Base-by-base conservation (phyloP, 768 basidiomycete species). In the Phylloporus sp. region DNA sequence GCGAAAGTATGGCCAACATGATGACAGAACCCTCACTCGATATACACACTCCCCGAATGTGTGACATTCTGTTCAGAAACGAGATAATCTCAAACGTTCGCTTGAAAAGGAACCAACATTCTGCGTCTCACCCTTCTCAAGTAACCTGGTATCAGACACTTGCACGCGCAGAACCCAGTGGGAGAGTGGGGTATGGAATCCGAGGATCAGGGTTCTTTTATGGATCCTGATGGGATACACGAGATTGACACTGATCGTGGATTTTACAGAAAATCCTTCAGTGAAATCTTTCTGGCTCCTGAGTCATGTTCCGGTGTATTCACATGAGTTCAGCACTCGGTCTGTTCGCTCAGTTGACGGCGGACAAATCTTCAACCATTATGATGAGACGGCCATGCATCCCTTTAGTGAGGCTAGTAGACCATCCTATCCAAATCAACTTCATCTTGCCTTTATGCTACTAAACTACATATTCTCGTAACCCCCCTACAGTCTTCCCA, bases 181-280 rank as follows among this genome's bases (percentile, higher is more conserved):
- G 32, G 34, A 31, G 36, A 31, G n/a, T 7, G 20, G 49, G 54
- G 43, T 44, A 40, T 24, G 20, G 34, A 46, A 64, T 39, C 62
- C 59, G 44, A 54, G 56, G 55, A 49, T 61, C 22, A 34, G 35
- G 61, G 56, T 64, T 54, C 32, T 52, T 22, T 20, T 16, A 38
- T 31, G 39, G 49, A 53, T 38, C 45, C 28, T 45, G 36, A 16
- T 36, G 27, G 27, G 43, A 47, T 43, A 36, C 36, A 12, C 40
- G 18, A 31, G 38, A 47, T 43, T 52, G 34, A 52, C 40, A 24
- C 20, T 22, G 26, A 45, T 18, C 29, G 27, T 34, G 34, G 45
- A 50, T 38, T 41, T 32, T 8, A 45, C 32, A 46, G 51, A 11
- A 34, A 59, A 52, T 22, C 31, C 45, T 10, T 4, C 24, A 41